Base-by-base conservation (phyloP, 2,329 filamentous ascomycete species). In the Domatiomyces catenatus region DNA sequence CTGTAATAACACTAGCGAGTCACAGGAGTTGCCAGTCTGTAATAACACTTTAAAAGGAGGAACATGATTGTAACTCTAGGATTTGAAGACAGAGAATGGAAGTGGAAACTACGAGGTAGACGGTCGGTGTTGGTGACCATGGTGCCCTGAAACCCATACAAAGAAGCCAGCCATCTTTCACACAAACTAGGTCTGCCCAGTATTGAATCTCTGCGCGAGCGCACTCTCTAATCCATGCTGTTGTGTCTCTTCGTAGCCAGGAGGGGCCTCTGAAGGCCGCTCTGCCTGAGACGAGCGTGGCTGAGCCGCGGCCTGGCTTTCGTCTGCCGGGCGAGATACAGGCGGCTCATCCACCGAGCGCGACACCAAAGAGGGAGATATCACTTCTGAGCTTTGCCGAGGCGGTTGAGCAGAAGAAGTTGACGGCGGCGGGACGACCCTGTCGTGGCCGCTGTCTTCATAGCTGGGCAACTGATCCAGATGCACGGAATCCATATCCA, bases 201-300 rank as follows among this genome's bases (percentile, higher is more conserved):
- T 39, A 15, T 39, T 12, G 56, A 58, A 49, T 58, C 75, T 73
- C 55, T 75, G 73, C 62, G 90, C 84, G 44, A 86, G 73, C 58
- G 85, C 85, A 54, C 84, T 77, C 45, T 83, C 81, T 57, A 89
- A 74, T 53, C 83, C 84, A 58, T 86, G 79, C 63, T 87, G 80
- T 66, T 95, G 90, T 24, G 86, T 85, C 66, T 94, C 87, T 61
- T 95, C 88, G 63, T 96, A 96, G 36, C 81, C 85, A 47, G 90
- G 90, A n/a, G n/a, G n/a, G n/a, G n/a, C n/a, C n/a, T n/a, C n/a
- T n/a, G n/a, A n/a, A 61, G 61, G 86, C 68, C 70, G 69, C 52
- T 70, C 67, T 47, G 45, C 12, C 22, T 47, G 45, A 22, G 45
- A 47, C 18, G 42, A 44, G 7, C 17, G 17, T 44, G 7, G 8